Conservation (phyloP, 2,329 filamentous ascomycete genomes). For the Achaetomium macrosporum region DNA sequence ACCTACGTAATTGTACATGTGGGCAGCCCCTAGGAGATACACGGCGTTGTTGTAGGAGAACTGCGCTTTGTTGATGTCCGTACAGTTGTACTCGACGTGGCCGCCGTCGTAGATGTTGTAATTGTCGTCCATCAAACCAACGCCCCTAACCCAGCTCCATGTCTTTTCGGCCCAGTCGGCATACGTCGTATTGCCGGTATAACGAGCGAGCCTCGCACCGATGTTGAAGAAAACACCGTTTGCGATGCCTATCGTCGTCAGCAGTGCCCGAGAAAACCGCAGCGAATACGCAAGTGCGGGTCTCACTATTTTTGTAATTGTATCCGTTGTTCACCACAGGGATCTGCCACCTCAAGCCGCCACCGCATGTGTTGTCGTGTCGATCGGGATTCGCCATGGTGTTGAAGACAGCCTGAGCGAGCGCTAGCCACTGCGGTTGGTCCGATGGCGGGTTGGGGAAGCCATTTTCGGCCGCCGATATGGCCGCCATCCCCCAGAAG, state of each 20-base stretch:
- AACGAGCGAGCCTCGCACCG: conserved; percentile 65
- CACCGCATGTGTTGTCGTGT: conserved; percentile 57
- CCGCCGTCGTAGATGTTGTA: conserved; percentile 58
- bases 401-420: conserved; percentile 66
- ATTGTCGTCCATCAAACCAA: conserved; percentile 53
- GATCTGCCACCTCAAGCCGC: conserved; percentile 74
- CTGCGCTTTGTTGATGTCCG: conserved; percentile 51
- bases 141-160: conserved; percentile 54
- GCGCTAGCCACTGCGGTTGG: conserved; percentile 54
- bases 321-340: conserved; percentile 69
- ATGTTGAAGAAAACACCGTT: conserved; percentile 61
- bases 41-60: conserved; percentile 63
- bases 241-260: conserved; percentile 52
- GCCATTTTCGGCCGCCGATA: conserved; percentile 60
- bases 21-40: conserved; percentile 56
- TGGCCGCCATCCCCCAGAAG: conserved; percentile 64
- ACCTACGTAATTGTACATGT: conserved; percentile 60
- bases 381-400: conserved; percentile 54
- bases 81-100: conserved; percentile 52
- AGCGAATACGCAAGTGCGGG: background rate
- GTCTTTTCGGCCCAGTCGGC: conserved; percentile 55
- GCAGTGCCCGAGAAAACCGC: conserved; percentile 31
- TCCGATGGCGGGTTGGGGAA: conserved; percentile 53
- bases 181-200: conserved; percentile 62
- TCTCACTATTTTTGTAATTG: conserved; percentile 63